A percentile compares a stretch with the other conserved stretches of the same genome.
Conservation (phyloP, 768 basidiomycete species). For the Tricholoma furcatifolium region DNA sequence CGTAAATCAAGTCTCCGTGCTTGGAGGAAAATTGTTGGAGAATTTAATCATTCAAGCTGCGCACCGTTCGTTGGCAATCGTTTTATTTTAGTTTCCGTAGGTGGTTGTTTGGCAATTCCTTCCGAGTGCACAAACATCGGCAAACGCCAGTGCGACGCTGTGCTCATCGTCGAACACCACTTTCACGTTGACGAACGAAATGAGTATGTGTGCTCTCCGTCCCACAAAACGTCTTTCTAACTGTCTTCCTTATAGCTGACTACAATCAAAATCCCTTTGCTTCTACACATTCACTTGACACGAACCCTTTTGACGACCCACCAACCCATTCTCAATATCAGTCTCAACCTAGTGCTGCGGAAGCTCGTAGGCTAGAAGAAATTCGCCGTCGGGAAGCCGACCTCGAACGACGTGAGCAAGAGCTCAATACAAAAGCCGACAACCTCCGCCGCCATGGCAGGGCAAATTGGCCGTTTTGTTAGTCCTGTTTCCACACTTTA, state of each 20-base stretch:
- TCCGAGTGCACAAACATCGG: slow-evolving; percentile 21
- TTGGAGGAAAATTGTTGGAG: neutral
- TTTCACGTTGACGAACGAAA: slow-evolving; percentile 23
- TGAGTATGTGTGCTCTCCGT: slow-evolving; percentile 29
- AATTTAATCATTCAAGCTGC: neutral
- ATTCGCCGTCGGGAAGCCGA: slow-evolving; percentile 79
- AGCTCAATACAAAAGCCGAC: slow-evolving; percentile 67
- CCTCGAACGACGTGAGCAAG: slow-evolving; percentile 74
- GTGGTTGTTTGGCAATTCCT: slow-evolving; percentile 15
- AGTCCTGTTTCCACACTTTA: slow-evolving; percentile 27
- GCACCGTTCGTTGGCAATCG: neutral
- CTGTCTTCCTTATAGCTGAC: slow-evolving; percentile 24
- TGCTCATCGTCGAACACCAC: slow-evolving; percentile 3
- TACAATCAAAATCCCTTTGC: slow-evolving; percentile 78
- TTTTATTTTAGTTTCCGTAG: neutral
- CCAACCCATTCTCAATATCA: slow-evolving; percentile 33
- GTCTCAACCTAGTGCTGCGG: slow-evolving; percentile 22
- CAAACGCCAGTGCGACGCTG: slow-evolving; percentile 15
- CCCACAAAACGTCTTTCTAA: slow-evolving; percentile 9
- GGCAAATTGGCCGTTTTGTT: slow-evolving; percentile 94
- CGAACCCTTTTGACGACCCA: slow-evolving; percentile 91
- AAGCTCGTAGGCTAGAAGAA: slow-evolving; percentile 54
- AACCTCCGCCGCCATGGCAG: slow-evolving; percentile 71
- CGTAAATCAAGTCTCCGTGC: neutral
- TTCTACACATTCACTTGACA: slow-evolving; percentile 80